Evolutionary conservation across 306 rosid genomes (phyloP).

Genomic region (Ammopiptanthus mongolicus): DNA sequence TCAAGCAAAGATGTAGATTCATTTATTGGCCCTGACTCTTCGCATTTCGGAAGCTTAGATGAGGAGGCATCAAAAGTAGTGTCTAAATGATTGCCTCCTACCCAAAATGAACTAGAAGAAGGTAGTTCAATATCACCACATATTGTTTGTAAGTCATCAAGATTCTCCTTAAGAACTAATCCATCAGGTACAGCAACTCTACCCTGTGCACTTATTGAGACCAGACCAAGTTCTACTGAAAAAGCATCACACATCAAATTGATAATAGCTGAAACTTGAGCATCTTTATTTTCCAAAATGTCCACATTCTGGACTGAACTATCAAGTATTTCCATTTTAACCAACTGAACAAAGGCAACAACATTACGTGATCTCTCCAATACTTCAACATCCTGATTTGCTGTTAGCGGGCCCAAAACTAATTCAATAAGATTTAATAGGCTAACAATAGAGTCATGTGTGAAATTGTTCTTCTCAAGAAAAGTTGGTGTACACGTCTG

Average conservation of each 20-base stretch:
- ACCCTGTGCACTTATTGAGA: constrained; percentile 69
- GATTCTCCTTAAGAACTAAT: constrained; percentile 64
- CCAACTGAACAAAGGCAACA: constrained; percentile 57
- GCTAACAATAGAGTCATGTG: constrained; percentile 41
- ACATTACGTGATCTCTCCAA: constrained; percentile 73
- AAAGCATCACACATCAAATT: constrained; percentile 50
- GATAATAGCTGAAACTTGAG: constrained; percentile 39
- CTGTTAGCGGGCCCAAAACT: constrained; percentile 49
- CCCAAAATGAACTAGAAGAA: constrained; percentile 31
- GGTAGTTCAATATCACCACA: constrained; percentile 64
- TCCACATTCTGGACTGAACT: constrained; percentile 31
- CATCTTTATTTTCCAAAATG: constrained; percentile 29
- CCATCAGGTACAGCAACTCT: constrained; percentile 83
- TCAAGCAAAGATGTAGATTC: constrained; percentile 81
- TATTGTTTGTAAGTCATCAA: constrained; percentile 54
- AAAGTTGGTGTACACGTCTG: constrained; percentile 27
- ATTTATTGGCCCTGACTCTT: constrained; percentile 45
- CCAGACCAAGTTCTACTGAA: constrained; percentile 67
- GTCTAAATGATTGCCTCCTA: constrained; percentile 38
- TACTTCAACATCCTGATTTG: constrained; percentile 73
- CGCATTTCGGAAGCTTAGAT: constrained; percentile 33
- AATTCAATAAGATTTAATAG: constrained; percentile 52
- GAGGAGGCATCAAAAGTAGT: constrained; percentile 32
- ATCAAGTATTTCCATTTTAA: constrained; percentile 41
- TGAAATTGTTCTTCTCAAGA: constrained; percentile 29